Evolutionary conservation across 2,329 filamentous ascomycete genomes (phyloP).

Genomic region (Pseudocercospora fijiensis): DNA sequence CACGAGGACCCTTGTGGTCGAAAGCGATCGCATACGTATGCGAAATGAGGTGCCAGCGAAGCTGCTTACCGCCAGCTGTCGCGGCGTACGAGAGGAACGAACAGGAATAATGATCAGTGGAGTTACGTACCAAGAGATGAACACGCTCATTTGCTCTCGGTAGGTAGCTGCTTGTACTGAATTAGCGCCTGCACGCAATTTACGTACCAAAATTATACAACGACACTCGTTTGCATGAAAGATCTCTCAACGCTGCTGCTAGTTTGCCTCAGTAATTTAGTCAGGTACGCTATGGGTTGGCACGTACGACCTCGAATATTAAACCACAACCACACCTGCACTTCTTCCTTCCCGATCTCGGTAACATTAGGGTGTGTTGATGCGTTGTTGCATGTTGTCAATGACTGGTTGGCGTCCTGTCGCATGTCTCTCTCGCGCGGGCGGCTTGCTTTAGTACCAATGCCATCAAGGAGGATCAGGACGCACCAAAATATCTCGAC

Average conservation of each 20-base stretch:
- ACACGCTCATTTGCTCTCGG: background rate
- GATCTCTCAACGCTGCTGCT: background rate
- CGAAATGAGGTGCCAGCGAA: background rate
- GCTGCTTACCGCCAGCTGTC: conserved; percentile 13
- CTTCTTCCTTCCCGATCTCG: background rate
- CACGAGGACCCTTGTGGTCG: background rate
- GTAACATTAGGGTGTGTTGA: background rate
- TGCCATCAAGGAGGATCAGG: background rate
- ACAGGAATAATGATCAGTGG: background rate
- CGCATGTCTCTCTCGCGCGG: background rate
- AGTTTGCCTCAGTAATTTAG: background rate
- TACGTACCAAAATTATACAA: conserved; percentile 6
- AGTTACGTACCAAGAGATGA: background rate
- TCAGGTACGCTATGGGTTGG: background rate
- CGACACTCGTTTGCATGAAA: background rate
- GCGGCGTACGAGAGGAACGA: background rate
- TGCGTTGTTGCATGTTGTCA: background rate
- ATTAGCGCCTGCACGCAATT: background rate
- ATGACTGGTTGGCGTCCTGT: background rate
- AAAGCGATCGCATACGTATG: background rate
- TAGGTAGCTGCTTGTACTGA: background rate
- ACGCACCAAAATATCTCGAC: background rate
- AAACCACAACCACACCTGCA: background rate
- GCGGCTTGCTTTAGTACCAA: background rate
- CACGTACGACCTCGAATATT: background rate